Evolutionary conservation across 1,284 basidiomycete species (phyloP), one percentile per base, ranked within the genome.

Genomic region (Heliocybe sulcata): DNA sequence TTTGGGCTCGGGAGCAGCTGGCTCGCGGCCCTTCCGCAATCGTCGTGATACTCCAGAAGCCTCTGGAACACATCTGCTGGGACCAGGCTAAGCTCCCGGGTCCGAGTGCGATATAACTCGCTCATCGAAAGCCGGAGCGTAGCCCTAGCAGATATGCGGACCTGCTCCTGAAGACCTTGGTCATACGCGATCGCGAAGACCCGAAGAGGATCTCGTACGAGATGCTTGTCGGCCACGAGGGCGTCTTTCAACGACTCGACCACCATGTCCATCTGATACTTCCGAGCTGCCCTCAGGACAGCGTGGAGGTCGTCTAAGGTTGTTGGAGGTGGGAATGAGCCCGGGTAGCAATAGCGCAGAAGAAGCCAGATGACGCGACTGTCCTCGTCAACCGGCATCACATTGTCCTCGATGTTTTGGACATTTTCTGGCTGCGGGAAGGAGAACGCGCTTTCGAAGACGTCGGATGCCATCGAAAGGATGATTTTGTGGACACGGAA

Each of bases 391-490:
- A 52, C 8, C 6, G 51, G 23, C 22, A 49, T 4, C 10, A 49
- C 27, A 16, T 14, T 6, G 14, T 22, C 8, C 12, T 9, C 47
- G 20, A 49, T 22, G 11, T 49, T 25, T 45, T 49, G 6, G 27
- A 26, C 16, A 6, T 25, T 9, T 9, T 47, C 45, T 19, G 49
- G 23, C 19, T 53, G 27, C 4, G n/a, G 35, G 25, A 54, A 22
- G 19, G 10, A 35, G 35, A 33, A 29, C 54, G 42, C 49, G 55
- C 12, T 19, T 12, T n/a, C 22, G 56, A 62, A 53, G 35, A 52
- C 3, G 33, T 23, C 22, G 6, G 51, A 52, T 31, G 29, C 51
- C 33, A 31, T 23, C 3, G 10, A 52, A 16, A 52, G 51, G 26
- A 33, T 52, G 51, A 52, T 3, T 33, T 29, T 31, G 26, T 52